These are phyloP conservation scores for Daldinia eschscholtzii DNA, from an alignment of 2,329 filamentous ascomycete genomes.

Conservation along the genomic window DNA sequence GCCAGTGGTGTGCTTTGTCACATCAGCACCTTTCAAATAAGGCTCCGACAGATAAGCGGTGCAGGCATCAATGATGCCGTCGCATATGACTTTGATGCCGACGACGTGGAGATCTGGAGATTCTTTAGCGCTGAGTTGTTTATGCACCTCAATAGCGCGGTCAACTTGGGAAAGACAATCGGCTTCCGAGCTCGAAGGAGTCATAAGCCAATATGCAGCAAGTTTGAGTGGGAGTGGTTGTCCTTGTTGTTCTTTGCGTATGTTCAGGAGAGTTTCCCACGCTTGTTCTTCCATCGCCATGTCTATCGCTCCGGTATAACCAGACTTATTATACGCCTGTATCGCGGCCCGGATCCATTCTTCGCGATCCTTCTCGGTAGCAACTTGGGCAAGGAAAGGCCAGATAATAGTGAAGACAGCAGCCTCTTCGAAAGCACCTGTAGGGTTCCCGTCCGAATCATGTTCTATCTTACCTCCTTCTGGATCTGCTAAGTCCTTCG, in stretches of 20 bases:
- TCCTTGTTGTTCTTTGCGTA: conserved; percentile 54
- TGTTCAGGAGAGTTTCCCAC: conserved; percentile 63
- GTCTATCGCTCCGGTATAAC: conserved; percentile 68
- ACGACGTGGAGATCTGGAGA: conserved; percentile 62
- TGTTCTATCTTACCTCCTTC: conserved; percentile 66
- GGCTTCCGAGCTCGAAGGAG: conserved; percentile 59
- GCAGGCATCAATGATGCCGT: conserved; percentile 73
- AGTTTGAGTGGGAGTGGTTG: conserved; percentile 59
- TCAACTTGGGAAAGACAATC: conserved; percentile 62
- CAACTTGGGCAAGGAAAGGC: conserved; percentile 64
- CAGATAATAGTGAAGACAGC: conserved; percentile 66
- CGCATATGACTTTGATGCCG: conserved; percentile 72
- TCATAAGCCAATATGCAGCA: conserved; percentile 69
- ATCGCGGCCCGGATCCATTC: conserved; percentile 63
- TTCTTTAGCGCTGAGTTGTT: conserved; percentile 34
- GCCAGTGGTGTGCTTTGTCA: conserved; percentile 50
- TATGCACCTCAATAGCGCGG: conserved; percentile 61
- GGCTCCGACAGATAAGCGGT: conserved; percentile 70
- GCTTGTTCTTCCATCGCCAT: conserved; percentile 72
- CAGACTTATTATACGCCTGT: conserved; percentile 62
- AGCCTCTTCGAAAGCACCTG: conserved; percentile 65
- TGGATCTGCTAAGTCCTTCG: conserved; percentile 61
- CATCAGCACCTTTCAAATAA: conserved; percentile 60
- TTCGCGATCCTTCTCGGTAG: conserved; percentile 62
- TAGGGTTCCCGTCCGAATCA: conserved; percentile 61